phyloP scores from a whole-genome alignment of 192 early-diverging fungal species.

The Jimgerdemannia lactiflua region DNA sequence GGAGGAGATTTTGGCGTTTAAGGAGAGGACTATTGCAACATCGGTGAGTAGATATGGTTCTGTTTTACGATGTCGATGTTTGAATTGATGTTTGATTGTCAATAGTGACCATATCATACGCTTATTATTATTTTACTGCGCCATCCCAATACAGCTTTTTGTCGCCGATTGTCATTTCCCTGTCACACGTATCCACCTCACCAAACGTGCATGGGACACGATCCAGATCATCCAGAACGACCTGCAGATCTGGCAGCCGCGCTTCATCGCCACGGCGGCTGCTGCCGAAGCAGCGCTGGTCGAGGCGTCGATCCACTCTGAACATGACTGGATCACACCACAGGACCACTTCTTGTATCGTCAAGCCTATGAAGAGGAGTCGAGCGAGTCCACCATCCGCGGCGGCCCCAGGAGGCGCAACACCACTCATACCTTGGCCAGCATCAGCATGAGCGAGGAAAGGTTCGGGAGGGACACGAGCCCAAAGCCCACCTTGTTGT shows the following conservation, averaged over 20 bases:
- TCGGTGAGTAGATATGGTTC: slow-evolving; percentile 44
- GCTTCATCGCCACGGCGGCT: neutral
- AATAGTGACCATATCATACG: neutral
- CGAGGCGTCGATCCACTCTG: neutral
- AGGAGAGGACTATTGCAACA: slow-evolving; percentile 49
- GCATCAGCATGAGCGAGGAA: neutral
- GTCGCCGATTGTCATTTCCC: slow-evolving; percentile 42
- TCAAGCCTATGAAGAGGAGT: neutral
- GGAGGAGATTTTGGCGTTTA: slow-evolving; percentile 50
- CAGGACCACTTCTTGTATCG: neutral
- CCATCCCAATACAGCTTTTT: slow-evolving; percentile 24
- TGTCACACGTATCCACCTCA: slow-evolving; percentile 21
- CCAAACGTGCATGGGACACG: slow-evolving; percentile 34
- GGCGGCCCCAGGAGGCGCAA: neutral
- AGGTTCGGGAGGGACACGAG: neutral
- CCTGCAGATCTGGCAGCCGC: slow-evolving; percentile 38
- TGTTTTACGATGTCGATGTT: too few species aligned
- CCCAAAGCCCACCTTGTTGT: slow-evolving; percentile 35
- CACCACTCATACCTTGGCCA: neutral
- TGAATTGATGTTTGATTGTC: too few species aligned
- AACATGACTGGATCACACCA: neutral
- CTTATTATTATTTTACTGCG: neutral
- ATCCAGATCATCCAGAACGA: slow-evolving; percentile 42
- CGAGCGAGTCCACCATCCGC: neutral
- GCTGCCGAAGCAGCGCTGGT: neutral